phyloP scores from a whole-genome alignment of 805 yeast species.

The Ogataea trehaloabstinens region DNA sequence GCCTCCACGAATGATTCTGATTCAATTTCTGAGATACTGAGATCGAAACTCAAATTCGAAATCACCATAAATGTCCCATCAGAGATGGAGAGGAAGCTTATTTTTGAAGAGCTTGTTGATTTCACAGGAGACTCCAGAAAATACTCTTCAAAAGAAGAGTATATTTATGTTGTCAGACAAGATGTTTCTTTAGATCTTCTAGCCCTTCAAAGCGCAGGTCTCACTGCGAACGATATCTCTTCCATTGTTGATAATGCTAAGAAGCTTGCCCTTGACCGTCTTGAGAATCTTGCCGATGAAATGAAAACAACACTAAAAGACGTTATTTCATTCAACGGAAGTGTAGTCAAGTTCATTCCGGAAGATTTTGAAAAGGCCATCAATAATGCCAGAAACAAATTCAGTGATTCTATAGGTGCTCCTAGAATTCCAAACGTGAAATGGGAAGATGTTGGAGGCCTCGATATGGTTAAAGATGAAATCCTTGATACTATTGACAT shows the following conservation, averaged over 20 bases:
- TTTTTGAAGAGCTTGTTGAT: conserved; percentile 52
- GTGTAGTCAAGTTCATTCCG: conserved; percentile 50
- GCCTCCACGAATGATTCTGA: conserved; percentile 73
- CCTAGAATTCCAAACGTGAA: conserved; percentile 92
- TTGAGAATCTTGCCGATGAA: conserved; percentile 34
- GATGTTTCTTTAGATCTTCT: conserved; percentile 58
- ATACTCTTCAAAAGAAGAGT: conserved; percentile 6
- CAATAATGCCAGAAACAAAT: conserved; percentile 78
- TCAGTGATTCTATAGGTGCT: conserved; percentile 93
- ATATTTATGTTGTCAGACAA: conserved; percentile 31
- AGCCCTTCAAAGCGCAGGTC: conserved; percentile 88
- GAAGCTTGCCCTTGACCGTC: conserved; percentile 50
- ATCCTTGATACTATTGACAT: conserved; percentile 93
- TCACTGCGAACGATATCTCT: conserved; percentile 77
- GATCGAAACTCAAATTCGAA: conserved; percentile 75
- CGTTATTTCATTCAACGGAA: conserved; percentile 51
- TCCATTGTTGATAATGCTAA: conserved; percentile 71
- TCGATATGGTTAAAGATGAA: conserved; percentile 86
- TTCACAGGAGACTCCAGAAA: conserved; percentile 1
- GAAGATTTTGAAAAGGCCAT: conserved; percentile 69
- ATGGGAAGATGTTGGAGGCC: conserved; percentile 98
- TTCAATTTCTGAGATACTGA: conserved; percentile 58
- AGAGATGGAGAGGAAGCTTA: conserved; percentile 66
- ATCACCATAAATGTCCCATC: conserved; percentile 72
- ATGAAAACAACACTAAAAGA: conserved; percentile 27